phyloP scores from a whole-genome alignment of 139 green algal species.

The Deuterostichococcus epilithicus region DNA sequence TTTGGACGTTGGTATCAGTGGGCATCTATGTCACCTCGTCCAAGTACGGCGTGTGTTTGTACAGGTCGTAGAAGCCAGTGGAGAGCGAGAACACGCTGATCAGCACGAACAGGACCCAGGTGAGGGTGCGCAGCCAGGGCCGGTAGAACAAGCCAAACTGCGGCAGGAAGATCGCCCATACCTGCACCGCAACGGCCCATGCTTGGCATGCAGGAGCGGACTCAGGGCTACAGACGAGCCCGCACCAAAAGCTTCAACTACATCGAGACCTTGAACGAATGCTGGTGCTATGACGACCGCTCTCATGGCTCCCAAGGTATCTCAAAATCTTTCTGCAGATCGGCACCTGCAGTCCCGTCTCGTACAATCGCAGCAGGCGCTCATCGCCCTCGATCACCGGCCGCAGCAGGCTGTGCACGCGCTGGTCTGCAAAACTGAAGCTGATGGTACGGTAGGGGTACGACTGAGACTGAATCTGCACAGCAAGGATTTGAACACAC shows the following conservation, averaged over 20 bases:
- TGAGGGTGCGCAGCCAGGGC: constrained; percentile 68
- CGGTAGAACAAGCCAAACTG: constrained; percentile 61
- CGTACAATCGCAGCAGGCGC: constrained; percentile 73
- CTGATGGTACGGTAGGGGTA: constrained; percentile 31
- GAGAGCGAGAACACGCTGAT: constrained; percentile 72
- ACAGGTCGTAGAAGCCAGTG: constrained; percentile 72
- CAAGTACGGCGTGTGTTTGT: constrained; percentile 76
- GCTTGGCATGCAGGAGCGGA: no score
- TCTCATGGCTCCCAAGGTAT: no score
- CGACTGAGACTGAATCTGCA: constrained; percentile 5
- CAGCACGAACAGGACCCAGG: constrained; percentile 66
- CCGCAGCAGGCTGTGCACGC: constrained; percentile 29
- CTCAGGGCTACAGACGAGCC: no score
- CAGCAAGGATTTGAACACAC: no score
- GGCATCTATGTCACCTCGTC: constrained; percentile 29
- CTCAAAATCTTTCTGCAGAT: no score
- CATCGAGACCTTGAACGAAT: no score
- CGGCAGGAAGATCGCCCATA: constrained; percentile 72
- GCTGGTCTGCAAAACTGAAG: constrained; percentile 29
- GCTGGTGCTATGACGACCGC: no score
- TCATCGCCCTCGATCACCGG: constrained; percentile 55
- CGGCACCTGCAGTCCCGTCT: constrained; percentile 20
- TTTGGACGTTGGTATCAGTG: neutral
- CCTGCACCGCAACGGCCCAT: constrained; percentile 41
- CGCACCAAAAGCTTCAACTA: no score